Evolutionary conservation across 768 basidiomycete genomes (phyloP).

Genomic region (Podaxis rugospora): DNA sequence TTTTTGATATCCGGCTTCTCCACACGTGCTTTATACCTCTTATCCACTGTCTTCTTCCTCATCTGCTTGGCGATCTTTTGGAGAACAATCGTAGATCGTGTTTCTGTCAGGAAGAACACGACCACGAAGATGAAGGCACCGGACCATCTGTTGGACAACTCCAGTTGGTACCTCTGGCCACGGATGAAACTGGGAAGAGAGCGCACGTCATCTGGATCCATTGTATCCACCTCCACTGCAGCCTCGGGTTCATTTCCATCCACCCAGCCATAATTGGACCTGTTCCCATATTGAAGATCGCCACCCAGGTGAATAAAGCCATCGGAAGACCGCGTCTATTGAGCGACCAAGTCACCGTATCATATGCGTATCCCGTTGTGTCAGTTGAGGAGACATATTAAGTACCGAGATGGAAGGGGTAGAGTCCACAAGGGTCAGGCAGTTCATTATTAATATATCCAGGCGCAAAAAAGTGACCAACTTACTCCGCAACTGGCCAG

Average conservation of each 20-base stretch:
- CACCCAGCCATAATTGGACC: conserved; percentile 23
- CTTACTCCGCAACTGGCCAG: conserved; percentile 58
- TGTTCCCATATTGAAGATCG: conserved; percentile 22
- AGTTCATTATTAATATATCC: not conserved
- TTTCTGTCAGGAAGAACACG: conserved; percentile 64
- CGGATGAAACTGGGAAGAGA: not conserved
- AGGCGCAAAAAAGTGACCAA: not conserved
- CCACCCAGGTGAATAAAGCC: conserved; percentile 63
- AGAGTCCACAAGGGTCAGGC: not conserved
- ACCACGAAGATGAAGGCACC: conserved; percentile 45
- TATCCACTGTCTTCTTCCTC: conserved; percentile 62
- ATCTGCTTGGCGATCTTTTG: conserved; percentile 56
- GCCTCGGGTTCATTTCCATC: conserved; percentile 24
- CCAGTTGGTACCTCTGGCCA: not conserved
- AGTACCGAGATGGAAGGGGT: not conserved
- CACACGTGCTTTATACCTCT: conserved; percentile 54
- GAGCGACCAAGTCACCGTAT: not conserved
- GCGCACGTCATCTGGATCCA: conserved; percentile 27
- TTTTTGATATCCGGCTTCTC: conserved; percentile 54
- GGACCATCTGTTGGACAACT: conserved; percentile 26
- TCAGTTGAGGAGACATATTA: not conserved
- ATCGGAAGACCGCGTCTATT: conserved; percentile 73
- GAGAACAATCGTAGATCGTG: conserved; percentile 67
- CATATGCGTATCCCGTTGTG: not conserved
- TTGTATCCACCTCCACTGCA: conserved; percentile 27